Conservation (phyloP, 176 grass and related monocot species). For the Ensete ventricosum region DNA sequence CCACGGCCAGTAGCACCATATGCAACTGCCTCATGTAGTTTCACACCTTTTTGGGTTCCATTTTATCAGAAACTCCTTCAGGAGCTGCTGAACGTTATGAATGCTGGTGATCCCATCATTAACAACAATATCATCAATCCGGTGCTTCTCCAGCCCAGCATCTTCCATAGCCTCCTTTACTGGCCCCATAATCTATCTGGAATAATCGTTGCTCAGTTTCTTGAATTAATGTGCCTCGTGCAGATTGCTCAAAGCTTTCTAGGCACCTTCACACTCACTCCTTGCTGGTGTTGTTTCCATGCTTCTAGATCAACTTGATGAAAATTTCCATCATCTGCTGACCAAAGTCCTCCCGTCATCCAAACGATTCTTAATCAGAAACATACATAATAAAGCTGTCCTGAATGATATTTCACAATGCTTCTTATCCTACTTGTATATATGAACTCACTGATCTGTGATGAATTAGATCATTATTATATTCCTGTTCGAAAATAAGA, state of each 20-base stretch:
- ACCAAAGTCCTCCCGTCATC: constrained; percentile 17
- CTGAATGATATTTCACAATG: too few species aligned
- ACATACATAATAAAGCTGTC: neutral
- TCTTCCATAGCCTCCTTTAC: constrained; percentile 13
- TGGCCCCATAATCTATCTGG: constrained; percentile 16
- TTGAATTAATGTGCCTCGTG: constrained; percentile 12
- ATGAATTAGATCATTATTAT: too few species aligned
- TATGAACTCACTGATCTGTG: too few species aligned
- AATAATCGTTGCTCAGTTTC: constrained; percentile 8
- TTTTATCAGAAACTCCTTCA: constrained; percentile 17
- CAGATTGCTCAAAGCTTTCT: constrained; percentile 20
- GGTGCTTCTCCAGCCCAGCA: constrained; percentile 18
- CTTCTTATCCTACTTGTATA: too few species aligned
- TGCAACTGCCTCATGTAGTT: constrained; percentile 13
- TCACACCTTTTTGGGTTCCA: constrained; percentile 12
- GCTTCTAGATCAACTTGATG: constrained; percentile 18
- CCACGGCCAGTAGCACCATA: constrained; percentile 15
- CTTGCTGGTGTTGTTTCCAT: constrained; percentile 20
- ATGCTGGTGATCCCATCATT: constrained; percentile 8
- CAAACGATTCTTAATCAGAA: neutral
- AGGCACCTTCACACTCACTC: constrained; percentile 15
- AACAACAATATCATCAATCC: constrained; percentile 18
- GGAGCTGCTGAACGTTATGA: constrained; percentile 20
- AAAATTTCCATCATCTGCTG: constrained; percentile 19
- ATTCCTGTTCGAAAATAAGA: too few species aligned